Evolutionary conservation across 2,329 filamentous ascomycete genomes (phyloP).

Genomic region (Chalaropsis thielavioides): DNA sequence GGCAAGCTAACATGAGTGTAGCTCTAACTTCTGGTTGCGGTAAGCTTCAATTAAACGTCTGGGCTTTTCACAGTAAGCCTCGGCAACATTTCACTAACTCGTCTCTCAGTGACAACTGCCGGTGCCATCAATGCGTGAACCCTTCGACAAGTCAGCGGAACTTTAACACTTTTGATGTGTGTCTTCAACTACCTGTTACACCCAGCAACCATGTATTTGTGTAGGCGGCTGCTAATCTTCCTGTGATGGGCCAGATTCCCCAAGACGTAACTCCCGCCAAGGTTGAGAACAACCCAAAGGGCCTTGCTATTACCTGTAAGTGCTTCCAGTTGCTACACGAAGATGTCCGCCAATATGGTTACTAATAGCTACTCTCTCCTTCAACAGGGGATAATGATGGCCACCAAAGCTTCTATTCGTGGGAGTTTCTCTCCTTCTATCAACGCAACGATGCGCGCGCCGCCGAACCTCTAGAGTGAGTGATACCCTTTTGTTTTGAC

Average conservation of each 20-base stretch:
- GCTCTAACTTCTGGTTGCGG: slow-evolving; percentile 16
- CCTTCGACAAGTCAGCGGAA: slow-evolving; percentile 30
- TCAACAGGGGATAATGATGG: slow-evolving; percentile 48
- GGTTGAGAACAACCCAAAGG: not conserved
- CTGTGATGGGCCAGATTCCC: not conserved
- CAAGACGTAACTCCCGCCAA: not conserved
- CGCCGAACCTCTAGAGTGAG: slow-evolving; percentile 26
- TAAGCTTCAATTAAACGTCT: not conserved
- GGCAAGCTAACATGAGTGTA: not conserved
- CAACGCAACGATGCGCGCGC: slow-evolving; percentile 24
- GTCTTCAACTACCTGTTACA: not conserved
- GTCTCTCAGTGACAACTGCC: slow-evolving; percentile 30
- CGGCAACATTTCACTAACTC: not conserved
- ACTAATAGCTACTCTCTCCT: slow-evolving; percentile 8
- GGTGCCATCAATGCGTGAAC: slow-evolving; percentile 30
- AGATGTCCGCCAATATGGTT: slow-evolving; percentile 2
- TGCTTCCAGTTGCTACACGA: not conserved
- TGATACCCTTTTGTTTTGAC: too few relatives aligned
- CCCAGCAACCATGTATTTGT: not conserved
- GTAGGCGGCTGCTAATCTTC: not conserved
- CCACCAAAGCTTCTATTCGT: slow-evolving; percentile 54
- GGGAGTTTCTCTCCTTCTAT: slow-evolving; percentile 44
- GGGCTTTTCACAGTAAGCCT: not conserved
- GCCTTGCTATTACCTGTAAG: slow-evolving; percentile 1
- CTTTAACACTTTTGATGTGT: slow-evolving; percentile 30